Percentiles rank a stretch among this genome's conserved stretches.
Conservation (phyloP, 805 yeast species). For the Metschnikowia lochheadii region DNA sequence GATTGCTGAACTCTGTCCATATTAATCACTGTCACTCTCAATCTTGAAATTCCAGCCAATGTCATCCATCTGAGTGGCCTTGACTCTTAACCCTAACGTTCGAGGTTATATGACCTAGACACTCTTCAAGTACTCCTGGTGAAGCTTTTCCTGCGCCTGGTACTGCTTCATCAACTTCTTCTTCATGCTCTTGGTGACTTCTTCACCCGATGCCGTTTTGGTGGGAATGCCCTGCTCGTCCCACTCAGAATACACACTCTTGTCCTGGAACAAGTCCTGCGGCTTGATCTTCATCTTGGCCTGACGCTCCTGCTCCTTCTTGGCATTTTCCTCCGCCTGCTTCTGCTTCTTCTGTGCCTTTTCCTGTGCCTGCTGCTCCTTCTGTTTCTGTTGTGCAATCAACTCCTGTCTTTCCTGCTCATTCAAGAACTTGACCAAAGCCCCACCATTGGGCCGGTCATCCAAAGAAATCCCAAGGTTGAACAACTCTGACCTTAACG, state of each 20-base stretch:
- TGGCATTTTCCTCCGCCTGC: slow-evolving; percentile 48
- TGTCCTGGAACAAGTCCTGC: slow-evolving; percentile 63
- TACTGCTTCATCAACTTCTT: slow-evolving; percentile 79
- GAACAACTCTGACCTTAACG: slow-evolving; percentile 65
- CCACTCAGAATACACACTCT: slow-evolving; percentile 61
- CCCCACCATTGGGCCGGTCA: slow-evolving; percentile 78
- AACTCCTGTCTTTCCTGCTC: slow-evolving; percentile 66
- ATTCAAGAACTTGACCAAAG: slow-evolving; percentile 77
- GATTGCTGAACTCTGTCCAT: too few species aligned
- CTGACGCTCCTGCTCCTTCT: slow-evolving; percentile 57
- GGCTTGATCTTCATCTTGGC: slow-evolving; percentile 72
- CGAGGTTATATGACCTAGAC: background rate
- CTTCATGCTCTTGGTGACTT: slow-evolving; percentile 75
- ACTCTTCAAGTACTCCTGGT: slow-evolving; percentile 52
- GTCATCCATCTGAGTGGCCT: too few species aligned
- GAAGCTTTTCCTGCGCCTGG: slow-evolving; percentile 77
- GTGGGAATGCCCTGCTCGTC: slow-evolving; percentile 84
- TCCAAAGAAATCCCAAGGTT: slow-evolving; percentile 80
- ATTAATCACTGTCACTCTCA: too few species aligned
- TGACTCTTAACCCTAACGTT: too few species aligned
- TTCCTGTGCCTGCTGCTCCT: slow-evolving; percentile 50
- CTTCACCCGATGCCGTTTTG: slow-evolving; percentile 72
- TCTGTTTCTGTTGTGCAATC: slow-evolving; percentile 49
- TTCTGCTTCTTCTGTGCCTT: slow-evolving; percentile 57
- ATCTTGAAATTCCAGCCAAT: too few species aligned